Evolutionary conservation across 164 flowering plant genomes (phyloP).

Genomic region (Pachysandra terminalis): DNA sequence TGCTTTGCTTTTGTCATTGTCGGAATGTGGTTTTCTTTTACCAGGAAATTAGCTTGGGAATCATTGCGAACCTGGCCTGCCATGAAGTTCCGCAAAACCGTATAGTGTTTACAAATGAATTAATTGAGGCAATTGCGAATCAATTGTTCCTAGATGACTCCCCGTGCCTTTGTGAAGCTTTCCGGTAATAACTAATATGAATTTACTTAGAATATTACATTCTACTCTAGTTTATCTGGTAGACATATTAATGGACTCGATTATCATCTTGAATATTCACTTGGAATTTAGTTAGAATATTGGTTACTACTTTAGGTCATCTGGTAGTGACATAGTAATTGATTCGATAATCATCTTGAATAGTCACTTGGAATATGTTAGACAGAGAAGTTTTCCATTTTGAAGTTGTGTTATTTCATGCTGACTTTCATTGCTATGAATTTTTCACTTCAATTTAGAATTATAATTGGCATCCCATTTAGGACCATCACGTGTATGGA

Average conservation of each 20-base stretch:
- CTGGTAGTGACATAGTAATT: no score
- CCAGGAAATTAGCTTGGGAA: slow-evolving; percentile 94
- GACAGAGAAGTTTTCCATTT: not conserved
- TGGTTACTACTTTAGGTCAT: no score
- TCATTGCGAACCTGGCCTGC: slow-evolving; percentile 88
- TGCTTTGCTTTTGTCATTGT: no score
- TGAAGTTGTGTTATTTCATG: no score
- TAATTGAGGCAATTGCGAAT: slow-evolving; percentile 51
- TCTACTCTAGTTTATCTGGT: not conserved
- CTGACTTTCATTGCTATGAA: no score
- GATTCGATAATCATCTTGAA: no score
- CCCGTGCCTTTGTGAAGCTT: slow-evolving; percentile 72
- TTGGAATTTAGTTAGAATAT: no score
- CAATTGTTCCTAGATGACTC: slow-evolving; percentile 80
- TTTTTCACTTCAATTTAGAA: no score
- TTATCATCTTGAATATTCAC: not conserved
- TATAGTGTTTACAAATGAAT: slow-evolving; percentile 45
- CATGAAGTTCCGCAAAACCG: slow-evolving; percentile 61
- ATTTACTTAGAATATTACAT: not conserved
- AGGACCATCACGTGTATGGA: no score
- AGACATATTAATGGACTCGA: not conserved
- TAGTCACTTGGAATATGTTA: not conserved
- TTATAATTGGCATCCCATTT: no score
- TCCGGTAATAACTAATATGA: slow-evolving; percentile 41
- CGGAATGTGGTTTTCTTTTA: slow-evolving; percentile 4